These are phyloP conservation scores for Wickerhamomyces canadensis DNA, from an alignment of 805 yeast genomes.

Conservation along the genomic window DNA sequence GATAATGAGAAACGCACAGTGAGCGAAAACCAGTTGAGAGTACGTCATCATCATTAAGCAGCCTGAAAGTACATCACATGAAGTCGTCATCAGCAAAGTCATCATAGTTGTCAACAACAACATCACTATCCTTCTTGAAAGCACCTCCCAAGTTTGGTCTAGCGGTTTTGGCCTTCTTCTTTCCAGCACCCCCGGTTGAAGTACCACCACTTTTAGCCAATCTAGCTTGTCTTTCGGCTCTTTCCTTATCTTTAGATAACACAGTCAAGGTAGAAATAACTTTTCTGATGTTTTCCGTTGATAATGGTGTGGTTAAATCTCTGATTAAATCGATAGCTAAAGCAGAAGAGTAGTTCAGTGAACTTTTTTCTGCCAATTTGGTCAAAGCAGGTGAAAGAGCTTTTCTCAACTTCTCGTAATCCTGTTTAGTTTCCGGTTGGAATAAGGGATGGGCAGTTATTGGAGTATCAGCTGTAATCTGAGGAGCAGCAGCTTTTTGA, in stretches of 20 bases:
- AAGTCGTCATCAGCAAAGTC: constrained; percentile 79
- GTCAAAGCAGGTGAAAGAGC: constrained; percentile 58
- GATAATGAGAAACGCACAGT: not conserved
- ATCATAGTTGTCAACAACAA: constrained; percentile 45
- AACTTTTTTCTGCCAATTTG: constrained; percentile 53
- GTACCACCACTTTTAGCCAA: constrained; percentile 79
- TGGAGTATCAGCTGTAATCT: constrained; percentile 55
- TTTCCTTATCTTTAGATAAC: constrained; percentile 76
- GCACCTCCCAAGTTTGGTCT: constrained; percentile 60
- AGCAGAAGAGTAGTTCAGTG: constrained; percentile 62
- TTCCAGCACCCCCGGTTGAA: constrained; percentile 89
- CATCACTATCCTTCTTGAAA: constrained; percentile 59
- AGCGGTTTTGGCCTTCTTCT: constrained; percentile 77
- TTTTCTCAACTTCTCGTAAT: constrained; percentile 73
- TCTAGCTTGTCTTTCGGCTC: constrained; percentile 85
- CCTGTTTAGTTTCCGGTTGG: constrained; percentile 74
- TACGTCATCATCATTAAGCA: not conserved
- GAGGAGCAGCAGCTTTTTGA: constrained; percentile 24
- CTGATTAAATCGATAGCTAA: constrained; percentile 83
- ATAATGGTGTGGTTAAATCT: constrained; percentile 76
- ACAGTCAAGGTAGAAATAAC: constrained; percentile 82
- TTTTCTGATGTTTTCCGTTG: constrained; percentile 78
- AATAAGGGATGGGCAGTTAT: constrained; percentile 75
- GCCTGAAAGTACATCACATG: constrained; percentile 41
- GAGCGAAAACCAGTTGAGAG: no score